Evolutionary conservation across 2,329 filamentous ascomycete species (phyloP).

Genomic region (Tolypocladium capitatum): DNA sequence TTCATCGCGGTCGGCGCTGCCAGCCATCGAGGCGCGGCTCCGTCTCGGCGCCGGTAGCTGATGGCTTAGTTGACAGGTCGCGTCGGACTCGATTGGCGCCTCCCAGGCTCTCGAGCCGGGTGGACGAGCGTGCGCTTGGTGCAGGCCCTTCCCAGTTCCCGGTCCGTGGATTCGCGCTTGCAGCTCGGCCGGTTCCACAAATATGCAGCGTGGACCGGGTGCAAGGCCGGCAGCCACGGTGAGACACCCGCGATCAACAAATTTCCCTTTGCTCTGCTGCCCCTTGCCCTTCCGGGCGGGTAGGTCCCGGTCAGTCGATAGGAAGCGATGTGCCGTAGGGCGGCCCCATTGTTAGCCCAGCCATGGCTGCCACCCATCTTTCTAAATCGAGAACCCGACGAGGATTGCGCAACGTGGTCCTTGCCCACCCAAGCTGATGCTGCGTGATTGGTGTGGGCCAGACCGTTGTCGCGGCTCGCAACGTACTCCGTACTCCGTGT

Average conservation of each 20-base stretch:
- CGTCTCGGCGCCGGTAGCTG: neutral
- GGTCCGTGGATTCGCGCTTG: conserved; percentile 1
- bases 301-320: neutral
- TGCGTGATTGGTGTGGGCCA: conserved; percentile 1
- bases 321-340: neutral
- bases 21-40: neutral
- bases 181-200: neutral
- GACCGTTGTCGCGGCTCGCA: neutral
- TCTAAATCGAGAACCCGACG: neutral
- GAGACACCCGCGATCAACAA: neutral
- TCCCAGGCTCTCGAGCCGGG: neutral
- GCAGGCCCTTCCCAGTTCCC: neutral
- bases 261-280: neutral
- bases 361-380: neutral
- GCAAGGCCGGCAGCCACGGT: neutral
- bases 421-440: neutral
- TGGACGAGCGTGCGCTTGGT: neutral
- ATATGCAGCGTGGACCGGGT: neutral
- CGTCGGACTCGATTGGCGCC: neutral
- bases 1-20: neutral
- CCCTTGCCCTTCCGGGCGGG: neutral
- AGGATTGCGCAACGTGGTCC: neutral
- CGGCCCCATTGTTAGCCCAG: neutral
- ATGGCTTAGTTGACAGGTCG: neutral
- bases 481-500: too few relatives aligned